phyloP scores from a whole-genome alignment of 306 rosid species.

The Urtica urens region DNA sequence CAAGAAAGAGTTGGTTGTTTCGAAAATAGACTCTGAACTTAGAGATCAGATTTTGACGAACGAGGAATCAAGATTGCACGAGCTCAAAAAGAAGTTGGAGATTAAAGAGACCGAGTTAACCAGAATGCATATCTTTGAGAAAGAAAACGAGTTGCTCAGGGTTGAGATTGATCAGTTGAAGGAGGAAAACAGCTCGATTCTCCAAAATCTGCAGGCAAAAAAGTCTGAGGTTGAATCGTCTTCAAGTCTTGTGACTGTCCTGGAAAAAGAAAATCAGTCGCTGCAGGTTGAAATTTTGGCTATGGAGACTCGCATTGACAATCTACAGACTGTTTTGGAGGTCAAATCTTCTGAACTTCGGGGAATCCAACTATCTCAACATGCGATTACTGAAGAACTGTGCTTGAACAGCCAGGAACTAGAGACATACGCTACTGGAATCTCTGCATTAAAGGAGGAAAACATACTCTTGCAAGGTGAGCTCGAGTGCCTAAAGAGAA shows the following conservation, averaged over 20 bases:
- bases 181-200: constrained; percentile 19
- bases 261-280: constrained; percentile 21
- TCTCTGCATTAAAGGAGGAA: constrained; percentile 25
- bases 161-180: constrained; percentile 18
- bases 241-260: constrained; percentile 5
- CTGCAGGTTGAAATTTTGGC: constrained; percentile 23
- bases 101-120: constrained; percentile 35
- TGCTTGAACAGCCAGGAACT: constrained; percentile 24
- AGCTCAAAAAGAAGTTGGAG: constrained; percentile 32
- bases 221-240: constrained; percentile 21
- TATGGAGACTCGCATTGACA: constrained; percentile 15
- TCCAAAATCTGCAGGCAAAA: constrained; percentile 20
- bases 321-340: constrained; percentile 26
- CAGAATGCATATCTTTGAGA: constrained; percentile 26
- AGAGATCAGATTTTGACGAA: constrained; percentile 32
- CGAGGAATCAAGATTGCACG: constrained; percentile 26
- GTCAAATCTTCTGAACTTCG: constrained; percentile 20
- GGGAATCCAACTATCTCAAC: constrained; percentile 28
- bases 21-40: constrained; percentile 42
- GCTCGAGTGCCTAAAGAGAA: constrained; percentile 23
- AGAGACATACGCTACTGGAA: constrained; percentile 8
- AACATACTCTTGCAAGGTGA: constrained; percentile 28
- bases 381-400: constrained; percentile 21
- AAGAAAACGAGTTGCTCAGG: constrained; percentile 27
- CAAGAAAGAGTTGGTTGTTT: constrained; percentile 36